phyloP scores from a whole-genome alignment of 2,329 filamentous ascomycete genomes.

The Cercospora beticola region DNA sequence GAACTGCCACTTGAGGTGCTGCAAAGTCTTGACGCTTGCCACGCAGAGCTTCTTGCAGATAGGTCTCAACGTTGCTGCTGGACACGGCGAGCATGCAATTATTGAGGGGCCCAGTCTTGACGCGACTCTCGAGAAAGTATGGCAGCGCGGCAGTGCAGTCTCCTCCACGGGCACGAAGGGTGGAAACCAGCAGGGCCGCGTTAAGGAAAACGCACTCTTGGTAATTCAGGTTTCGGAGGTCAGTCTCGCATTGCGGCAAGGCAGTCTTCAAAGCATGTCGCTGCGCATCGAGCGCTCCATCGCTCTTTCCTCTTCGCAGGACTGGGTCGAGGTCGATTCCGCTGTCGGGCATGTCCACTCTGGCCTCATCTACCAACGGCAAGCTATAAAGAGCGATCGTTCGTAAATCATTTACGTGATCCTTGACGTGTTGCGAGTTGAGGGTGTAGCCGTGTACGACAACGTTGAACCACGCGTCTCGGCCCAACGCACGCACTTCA shows the following conservation, averaged over 20 bases:
- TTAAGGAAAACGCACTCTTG: slow-evolving; percentile 90
- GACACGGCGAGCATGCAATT: slow-evolving; percentile 64
- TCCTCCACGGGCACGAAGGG: slow-evolving; percentile 77
- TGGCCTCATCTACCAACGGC: slow-evolving; percentile 82
- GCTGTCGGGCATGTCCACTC: slow-evolving; percentile 86
- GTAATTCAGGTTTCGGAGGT: slow-evolving; percentile 82
- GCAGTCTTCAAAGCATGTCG: slow-evolving; percentile 74
- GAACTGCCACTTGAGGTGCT: slow-evolving; percentile 84
- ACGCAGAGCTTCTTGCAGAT: slow-evolving; percentile 71
- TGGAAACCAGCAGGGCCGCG: slow-evolving; percentile 85
- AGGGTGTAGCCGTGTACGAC: slow-evolving; percentile 87
- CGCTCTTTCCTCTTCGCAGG: slow-evolving; percentile 78
- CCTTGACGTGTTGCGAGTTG: slow-evolving; percentile 69
- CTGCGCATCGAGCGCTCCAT: slow-evolving; percentile 73
- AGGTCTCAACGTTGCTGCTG: slow-evolving; percentile 72
- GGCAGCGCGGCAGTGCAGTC: slow-evolving; percentile 86
- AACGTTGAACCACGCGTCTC: slow-evolving; percentile 98
- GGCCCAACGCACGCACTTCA: slow-evolving; percentile 57
- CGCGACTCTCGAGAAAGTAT: slow-evolving; percentile 93
- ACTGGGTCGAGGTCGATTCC: slow-evolving; percentile 97
- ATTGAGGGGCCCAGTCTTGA: slow-evolving; percentile 60
- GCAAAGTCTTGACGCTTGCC: slow-evolving; percentile 76
- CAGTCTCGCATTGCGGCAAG: slow-evolving; percentile 71
- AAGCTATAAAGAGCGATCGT: slow-evolving; percentile 84
- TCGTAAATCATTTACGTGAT: slow-evolving; percentile 73